These are phyloP conservation scores for Lepiota subincarnata DNA, from an alignment of 768 basidiomycete species.

Conservation along the genomic window DNA sequence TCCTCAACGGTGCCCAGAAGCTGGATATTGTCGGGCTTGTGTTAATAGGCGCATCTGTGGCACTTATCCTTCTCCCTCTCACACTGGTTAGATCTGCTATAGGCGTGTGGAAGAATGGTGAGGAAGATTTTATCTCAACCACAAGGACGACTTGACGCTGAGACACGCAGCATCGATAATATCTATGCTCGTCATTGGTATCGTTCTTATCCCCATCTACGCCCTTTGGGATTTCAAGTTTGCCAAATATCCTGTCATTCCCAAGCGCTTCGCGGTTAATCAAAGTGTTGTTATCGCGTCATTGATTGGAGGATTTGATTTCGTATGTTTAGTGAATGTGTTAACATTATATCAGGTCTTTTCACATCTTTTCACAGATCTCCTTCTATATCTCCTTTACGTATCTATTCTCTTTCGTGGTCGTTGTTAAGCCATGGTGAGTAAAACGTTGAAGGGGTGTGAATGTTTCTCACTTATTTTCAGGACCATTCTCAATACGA, in stretches of 20 bases:
- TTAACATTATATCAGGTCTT: background rate
- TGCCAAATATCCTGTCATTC: slow-evolving; percentile 56
- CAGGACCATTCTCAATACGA: slow-evolving; percentile 53
- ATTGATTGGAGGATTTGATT: slow-evolving; percentile 62
- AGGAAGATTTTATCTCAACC: slow-evolving; percentile 15
- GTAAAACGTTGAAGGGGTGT: background rate
- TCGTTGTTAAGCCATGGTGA: slow-evolving; percentile 48
- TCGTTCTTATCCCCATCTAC: slow-evolving; percentile 38
- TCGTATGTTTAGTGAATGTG: slow-evolving; percentile 30
- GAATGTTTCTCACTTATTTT: slow-evolving; percentile 9
- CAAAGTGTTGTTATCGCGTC: slow-evolving; percentile 55
- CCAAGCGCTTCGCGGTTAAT: slow-evolving; percentile 55
- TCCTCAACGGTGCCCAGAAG: slow-evolving; percentile 24
- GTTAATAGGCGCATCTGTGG: slow-evolving; percentile 44
- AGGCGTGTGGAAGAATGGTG: slow-evolving; percentile 44
- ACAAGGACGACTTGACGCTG: background rate
- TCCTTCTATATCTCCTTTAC: slow-evolving; percentile 68
- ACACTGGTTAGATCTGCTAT: slow-evolving; percentile 40
- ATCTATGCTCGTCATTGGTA: slow-evolving; percentile 47
- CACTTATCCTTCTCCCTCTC: slow-evolving; percentile 53
- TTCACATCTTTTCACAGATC: slow-evolving; percentile 33
- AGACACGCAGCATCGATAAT: slow-evolving; percentile 42
- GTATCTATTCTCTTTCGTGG: slow-evolving; percentile 69
- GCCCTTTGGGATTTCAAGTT: slow-evolving; percentile 44
- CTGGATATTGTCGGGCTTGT: slow-evolving; percentile 51